Percentiles rank a stretch among this genome's conserved stretches.
phyloP scores from a whole-genome alignment of 2,329 filamentous ascomycete species.

The Ophidiomyces ophidiicola region DNA sequence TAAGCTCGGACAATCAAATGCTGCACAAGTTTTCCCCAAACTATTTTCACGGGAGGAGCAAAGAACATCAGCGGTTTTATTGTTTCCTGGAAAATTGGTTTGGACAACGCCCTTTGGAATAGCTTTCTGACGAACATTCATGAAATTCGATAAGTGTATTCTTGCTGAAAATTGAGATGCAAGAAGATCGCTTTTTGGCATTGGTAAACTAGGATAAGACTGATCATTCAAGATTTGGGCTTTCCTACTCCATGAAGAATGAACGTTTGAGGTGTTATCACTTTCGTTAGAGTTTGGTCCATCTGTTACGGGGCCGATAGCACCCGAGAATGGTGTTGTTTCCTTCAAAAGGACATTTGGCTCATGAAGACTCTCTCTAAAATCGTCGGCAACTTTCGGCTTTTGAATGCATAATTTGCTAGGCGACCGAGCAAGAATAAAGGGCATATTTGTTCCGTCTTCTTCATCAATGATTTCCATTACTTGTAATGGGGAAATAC shows the following conservation, averaged over 20 bases:
- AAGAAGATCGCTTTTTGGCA: not conserved
- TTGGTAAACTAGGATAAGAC: not conserved
- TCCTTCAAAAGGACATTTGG: no score
- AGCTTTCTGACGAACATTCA: slow-evolving; percentile 35
- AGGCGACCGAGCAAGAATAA: no score
- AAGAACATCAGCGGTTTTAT: not conserved
- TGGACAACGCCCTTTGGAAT: slow-evolving; percentile 16
- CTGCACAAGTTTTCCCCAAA: not conserved
- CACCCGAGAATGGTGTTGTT: no score
- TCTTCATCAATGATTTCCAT: slow-evolving; percentile 1
- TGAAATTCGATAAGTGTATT: slow-evolving; percentile 39
- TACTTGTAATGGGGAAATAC: not conserved
- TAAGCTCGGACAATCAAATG: not conserved
- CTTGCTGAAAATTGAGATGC: slow-evolving; percentile 28
- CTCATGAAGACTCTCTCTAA: no score
- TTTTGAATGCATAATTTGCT: not conserved
- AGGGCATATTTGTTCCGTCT: not conserved
- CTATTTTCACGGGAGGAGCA: not conserved
- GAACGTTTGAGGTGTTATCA: not conserved
- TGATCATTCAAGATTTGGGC: not conserved
- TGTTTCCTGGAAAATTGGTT: not conserved
- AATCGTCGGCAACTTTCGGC: not conserved
- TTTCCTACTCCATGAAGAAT: not conserved
- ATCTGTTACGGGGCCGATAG: no score
- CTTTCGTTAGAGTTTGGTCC: no score